A percentile compares a stretch with the other conserved stretches of the same genome.
Conservation (phyloP, 106 monocot genomes). For the Dioscorea dumetorum region DNA sequence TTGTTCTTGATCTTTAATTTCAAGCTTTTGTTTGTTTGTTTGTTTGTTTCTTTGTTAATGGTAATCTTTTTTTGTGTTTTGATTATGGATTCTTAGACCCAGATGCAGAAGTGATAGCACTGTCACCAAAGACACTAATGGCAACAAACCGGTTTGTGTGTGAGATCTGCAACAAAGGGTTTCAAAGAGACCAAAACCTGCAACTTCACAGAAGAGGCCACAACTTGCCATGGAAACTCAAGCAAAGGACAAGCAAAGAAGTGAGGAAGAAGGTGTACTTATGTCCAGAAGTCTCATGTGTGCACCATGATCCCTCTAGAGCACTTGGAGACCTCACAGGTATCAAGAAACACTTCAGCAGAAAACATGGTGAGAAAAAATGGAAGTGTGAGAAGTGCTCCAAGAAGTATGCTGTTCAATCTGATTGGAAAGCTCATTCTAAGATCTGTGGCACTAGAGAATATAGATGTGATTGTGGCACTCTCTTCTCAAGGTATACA, state of each 20-base stretch:
- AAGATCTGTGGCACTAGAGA: slow-evolving; percentile 66
- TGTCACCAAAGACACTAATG: slow-evolving; percentile 27
- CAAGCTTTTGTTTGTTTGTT: neutral
- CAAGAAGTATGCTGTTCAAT: slow-evolving; percentile 80
- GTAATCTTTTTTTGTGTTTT: too few species aligned
- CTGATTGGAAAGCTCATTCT: slow-evolving; percentile 85
- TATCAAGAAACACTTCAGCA: slow-evolving; percentile 86
- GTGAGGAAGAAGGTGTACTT: slow-evolving; percentile 74
- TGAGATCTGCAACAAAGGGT: slow-evolving; percentile 33
- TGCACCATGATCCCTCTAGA: slow-evolving; percentile 63
- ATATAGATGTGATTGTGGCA: slow-evolving; percentile 39
- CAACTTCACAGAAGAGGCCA: slow-evolving; percentile 30
- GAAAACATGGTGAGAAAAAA: slow-evolving; percentile 87
- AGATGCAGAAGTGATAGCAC: slow-evolving; percentile 27
- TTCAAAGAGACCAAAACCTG: slow-evolving; percentile 28
- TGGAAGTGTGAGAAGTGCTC: slow-evolving; percentile 91
- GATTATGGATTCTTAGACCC: slow-evolving; percentile 11
- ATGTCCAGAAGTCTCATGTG: slow-evolving; percentile 59
- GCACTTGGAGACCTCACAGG: slow-evolving; percentile 82
- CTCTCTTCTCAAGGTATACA: slow-evolving; percentile 36
- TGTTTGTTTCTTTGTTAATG: neutral
- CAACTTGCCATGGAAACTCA: slow-evolving; percentile 34
- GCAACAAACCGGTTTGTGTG: slow-evolving; percentile 28
- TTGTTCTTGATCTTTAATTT: neutral
- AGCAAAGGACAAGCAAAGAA: slow-evolving; percentile 46